Percentiles rank a stretch among this genome's conserved stretches.
These are phyloP conservation scores for Mediolabrus comicus DNA, from an alignment of 108 stramenopile genomes.

Conservation along the genomic window DNA sequence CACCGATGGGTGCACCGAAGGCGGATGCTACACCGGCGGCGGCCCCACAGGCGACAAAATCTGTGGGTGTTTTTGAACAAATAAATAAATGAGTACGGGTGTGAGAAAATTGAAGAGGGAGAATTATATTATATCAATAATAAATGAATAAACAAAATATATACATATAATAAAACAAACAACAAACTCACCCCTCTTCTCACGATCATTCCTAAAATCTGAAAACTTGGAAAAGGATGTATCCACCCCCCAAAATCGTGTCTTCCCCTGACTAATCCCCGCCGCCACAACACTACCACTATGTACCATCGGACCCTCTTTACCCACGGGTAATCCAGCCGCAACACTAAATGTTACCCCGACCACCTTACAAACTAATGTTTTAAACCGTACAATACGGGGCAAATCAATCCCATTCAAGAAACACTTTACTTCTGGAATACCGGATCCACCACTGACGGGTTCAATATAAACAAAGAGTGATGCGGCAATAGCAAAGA, in stretches of 20 bases:
- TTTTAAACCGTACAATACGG: slow-evolving; percentile 88
- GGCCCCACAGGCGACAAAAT: slow-evolving; percentile 97
- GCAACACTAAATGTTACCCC: slow-evolving; percentile 94
- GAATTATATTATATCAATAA: not conserved
- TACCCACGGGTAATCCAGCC: slow-evolving; percentile 94
- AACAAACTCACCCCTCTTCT: slow-evolving; percentile 54
- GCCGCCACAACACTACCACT: slow-evolving; percentile 82
- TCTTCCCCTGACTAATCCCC: slow-evolving; percentile 87
- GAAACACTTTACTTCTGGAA: slow-evolving; percentile 97
- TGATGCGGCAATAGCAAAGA: slow-evolving; percentile 81
- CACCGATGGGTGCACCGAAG: slow-evolving; percentile 97
- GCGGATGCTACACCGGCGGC: slow-evolving; percentile 94
- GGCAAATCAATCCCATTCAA: slow-evolving; percentile 95
- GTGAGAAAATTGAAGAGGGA: not conserved
- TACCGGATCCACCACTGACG: slow-evolving; percentile 92
- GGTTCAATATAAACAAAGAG: slow-evolving; percentile 89
- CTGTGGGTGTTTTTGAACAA: slow-evolving; percentile 41
- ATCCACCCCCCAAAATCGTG: slow-evolving; percentile 85
- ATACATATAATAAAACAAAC: not conserved
- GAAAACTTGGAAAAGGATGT: slow-evolving; percentile 90
- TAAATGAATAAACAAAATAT: not conserved
- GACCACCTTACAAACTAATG: slow-evolving; percentile 90
- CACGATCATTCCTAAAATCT: slow-evolving; percentile 91
- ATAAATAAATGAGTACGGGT: not conserved
- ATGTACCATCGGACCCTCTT: slow-evolving; percentile 97